These are phyloP conservation scores for Serendipita sp. DNA, from an alignment of 768 basidiomycete genomes.

Conservation along the genomic window DNA sequence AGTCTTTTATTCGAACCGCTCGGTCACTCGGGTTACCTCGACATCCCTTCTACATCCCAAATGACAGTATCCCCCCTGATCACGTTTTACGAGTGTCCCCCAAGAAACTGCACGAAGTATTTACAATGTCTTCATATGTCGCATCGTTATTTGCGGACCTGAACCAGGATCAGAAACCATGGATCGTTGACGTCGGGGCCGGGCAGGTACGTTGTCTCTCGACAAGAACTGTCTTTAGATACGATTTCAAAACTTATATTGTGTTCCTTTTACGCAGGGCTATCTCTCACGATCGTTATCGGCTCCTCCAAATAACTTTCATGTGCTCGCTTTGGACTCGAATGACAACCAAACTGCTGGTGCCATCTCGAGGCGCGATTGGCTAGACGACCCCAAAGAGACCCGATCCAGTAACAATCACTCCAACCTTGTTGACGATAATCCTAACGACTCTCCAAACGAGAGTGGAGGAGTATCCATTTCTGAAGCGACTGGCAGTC, in stretches of 20 bases:
- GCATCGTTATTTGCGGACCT: slow-evolving; percentile 19
- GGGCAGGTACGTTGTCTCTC: slow-evolving; percentile 37
- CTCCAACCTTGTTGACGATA: too few relatives aligned
- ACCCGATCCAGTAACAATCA: too few relatives aligned
- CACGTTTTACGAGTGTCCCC: slow-evolving; percentile 34
- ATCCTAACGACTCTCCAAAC: too few relatives aligned
- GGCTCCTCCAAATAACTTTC: slow-evolving; percentile 20
- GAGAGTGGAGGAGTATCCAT: too few relatives aligned
- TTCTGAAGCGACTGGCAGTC: slow-evolving; percentile 10
- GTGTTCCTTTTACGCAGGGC: slow-evolving; percentile 24
- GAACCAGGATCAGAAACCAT: neutral
- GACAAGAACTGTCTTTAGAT: neutral
- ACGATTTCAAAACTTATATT: too few relatives aligned
- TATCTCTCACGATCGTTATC: slow-evolving; percentile 41
- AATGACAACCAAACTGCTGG: slow-evolving; percentile 43
- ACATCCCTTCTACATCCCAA: neutral
- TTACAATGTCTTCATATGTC: slow-evolving; percentile 44
- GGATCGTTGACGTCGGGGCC: slow-evolving; percentile 52
- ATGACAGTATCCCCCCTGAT: neutral
- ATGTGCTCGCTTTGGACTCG: slow-evolving; percentile 53
- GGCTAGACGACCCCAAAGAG: neutral
- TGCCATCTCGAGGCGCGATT: neutral
- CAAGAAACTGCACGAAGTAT: slow-evolving; percentile 61
- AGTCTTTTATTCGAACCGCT: neutral
- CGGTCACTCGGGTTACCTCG: neutral